phyloP scores from a whole-genome alignment of 352 stramenopile species.

The Phytophthora syringae region DNA sequence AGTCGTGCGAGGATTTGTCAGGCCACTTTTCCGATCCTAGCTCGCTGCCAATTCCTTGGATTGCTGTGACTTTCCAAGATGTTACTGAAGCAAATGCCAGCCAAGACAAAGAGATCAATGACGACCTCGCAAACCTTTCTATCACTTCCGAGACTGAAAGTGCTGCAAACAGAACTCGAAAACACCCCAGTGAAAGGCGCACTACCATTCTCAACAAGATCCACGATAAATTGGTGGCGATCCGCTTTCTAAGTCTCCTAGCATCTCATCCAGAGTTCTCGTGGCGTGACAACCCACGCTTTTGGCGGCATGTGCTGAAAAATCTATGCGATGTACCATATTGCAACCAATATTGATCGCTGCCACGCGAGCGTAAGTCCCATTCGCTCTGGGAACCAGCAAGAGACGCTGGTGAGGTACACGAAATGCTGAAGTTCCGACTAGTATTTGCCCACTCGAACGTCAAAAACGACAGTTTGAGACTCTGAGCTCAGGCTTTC shows the following conservation, averaged over 20 bases:
- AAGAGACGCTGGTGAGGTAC: neutral
- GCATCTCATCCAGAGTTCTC: conserved; percentile 32
- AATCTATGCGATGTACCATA: conserved; percentile 3
- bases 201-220: neutral
- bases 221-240: conserved; percentile 32
- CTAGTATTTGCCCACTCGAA: conserved; percentile 44
- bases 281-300: conserved; percentile 39
- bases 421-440: conserved; percentile 41
- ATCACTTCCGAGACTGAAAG: neutral
- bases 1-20: neutral
- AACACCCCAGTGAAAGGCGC: neutral
- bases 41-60: conserved; percentile 13
- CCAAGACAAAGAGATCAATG: neutral
- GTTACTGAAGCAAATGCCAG: conserved; percentile 1
- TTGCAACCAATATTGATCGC: conserved; percentile 14
- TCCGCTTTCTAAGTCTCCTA: conserved; percentile 36
- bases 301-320: conserved; percentile 39
- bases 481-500: conserved; percentile 27
- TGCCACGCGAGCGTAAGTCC: neutral
- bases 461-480: conserved; percentile 39
- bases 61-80: conserved; percentile 14
- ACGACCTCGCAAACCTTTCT: neutral
- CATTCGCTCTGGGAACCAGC: conserved; percentile 3
- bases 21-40: neutral
- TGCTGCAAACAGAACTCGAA: neutral